Conservation (phyloP, 441 rosid genomes). For the Rhodomyrtus psidioides region DNA sequence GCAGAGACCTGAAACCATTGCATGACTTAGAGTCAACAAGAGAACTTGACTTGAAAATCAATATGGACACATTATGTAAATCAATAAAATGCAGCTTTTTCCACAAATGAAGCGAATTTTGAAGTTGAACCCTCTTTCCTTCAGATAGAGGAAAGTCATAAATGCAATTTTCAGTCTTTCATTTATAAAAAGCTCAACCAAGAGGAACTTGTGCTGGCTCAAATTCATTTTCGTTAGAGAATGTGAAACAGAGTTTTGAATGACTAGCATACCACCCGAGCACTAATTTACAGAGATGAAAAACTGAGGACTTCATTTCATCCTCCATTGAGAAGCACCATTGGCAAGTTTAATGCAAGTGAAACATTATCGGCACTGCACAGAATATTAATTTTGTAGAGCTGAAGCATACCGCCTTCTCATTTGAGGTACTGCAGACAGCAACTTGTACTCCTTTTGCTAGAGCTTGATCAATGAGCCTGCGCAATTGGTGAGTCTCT, state of each 20-base stretch:
- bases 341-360: not conserved
- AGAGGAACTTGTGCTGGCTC: not conserved
- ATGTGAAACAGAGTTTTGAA: not conserved
- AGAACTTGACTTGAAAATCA: not conserved
- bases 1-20: slow-evolving; percentile 68
- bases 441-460: slow-evolving; percentile 79
- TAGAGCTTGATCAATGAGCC: slow-evolving; percentile 88
- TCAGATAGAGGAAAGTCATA: not conserved
- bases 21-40: not conserved
- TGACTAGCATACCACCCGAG: not conserved
- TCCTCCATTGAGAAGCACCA: not conserved
- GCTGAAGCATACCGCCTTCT: slow-evolving; percentile 91
- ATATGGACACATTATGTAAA: not conserved
- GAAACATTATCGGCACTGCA: not conserved
- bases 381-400: slow-evolving; percentile 26
- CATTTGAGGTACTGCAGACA: slow-evolving; percentile 95
- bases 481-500: slow-evolving; percentile 20
- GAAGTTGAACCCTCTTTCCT: not conserved
- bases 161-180: not conserved
- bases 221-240: not conserved
- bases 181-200: not conserved
- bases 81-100: not conserved
- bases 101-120: not conserved
- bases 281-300: not conserved
- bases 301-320: not conserved